These are phyloP conservation scores for Mycena epipterygia DNA, from an alignment of 768 basidiomycete genomes.

Conservation along the genomic window DNA sequence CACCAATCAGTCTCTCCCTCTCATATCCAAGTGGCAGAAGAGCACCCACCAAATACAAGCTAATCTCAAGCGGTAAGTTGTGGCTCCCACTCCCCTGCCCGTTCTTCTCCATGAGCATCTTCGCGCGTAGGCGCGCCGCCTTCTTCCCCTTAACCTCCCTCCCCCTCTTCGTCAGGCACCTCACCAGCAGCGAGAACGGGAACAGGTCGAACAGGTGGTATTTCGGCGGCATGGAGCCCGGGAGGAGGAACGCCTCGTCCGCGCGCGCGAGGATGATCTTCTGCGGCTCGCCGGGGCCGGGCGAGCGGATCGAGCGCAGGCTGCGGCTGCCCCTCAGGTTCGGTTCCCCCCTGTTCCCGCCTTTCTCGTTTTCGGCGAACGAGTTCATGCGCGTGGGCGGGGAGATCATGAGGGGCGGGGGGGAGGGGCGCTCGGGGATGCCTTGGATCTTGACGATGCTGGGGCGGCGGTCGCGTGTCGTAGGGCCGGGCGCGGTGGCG, in stretches of 20 bases:
- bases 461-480: conserved; percentile 19
- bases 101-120: conserved; percentile 50
- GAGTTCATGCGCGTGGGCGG: conserved; percentile 35
- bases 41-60: conserved; percentile 70
- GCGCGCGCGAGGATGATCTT: conserved; percentile 53
- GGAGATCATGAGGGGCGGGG: conserved; percentile 43
- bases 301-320: conserved; percentile 22
- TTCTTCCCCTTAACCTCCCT: conserved; percentile 72
- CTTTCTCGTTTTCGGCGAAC: conserved; percentile 29
- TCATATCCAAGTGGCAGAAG: background rate
- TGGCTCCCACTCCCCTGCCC: conserved; percentile 56
- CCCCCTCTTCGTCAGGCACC: conserved; percentile 60
- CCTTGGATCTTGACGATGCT: conserved; percentile 31
- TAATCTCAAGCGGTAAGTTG: conserved; percentile 79
- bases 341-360: too few relatives aligned
- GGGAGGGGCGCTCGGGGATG: conserved; percentile 33
- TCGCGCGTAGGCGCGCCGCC: conserved; percentile 67
- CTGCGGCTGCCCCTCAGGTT: background rate
- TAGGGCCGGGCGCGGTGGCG: conserved; percentile 36
- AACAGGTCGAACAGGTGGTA: conserved; percentile 75
- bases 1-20: background rate
- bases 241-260: conserved; percentile 64
- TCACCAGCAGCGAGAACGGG: conserved; percentile 74
- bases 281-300: conserved; percentile 37
- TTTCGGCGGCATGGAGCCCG: conserved; percentile 70